A percentile compares a stretch with the other conserved stretches of the same genome.
Evolutionary conservation across 2,329 filamentous ascomycete species (phyloP).

Genomic region (Aspergillus sp.): DNA sequence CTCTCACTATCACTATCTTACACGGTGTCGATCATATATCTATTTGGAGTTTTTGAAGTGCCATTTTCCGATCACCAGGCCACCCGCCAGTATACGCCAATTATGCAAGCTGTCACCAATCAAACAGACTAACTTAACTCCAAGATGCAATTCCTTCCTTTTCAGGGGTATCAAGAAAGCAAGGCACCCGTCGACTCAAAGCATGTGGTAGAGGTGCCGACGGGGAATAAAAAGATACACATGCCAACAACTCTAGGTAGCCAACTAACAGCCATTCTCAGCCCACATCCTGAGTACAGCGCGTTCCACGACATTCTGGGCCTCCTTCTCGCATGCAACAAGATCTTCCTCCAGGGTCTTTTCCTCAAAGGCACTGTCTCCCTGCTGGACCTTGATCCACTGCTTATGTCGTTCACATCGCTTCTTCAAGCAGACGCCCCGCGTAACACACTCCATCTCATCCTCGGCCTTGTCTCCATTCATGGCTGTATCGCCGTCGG

Average conservation of each 20-base stretch:
- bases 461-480: conserved; percentile 29
- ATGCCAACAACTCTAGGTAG: too few species aligned
- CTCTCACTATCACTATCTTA: conserved; percentile 5
- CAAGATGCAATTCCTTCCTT: conserved; percentile 21
- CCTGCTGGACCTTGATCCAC: conserved; percentile 49
- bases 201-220: not conserved
- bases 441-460: conserved; percentile 33
- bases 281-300: conserved; percentile 46
- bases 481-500: conserved; percentile 38
- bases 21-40: not conserved
- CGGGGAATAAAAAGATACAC: not conserved
- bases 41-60: not conserved
- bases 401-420: conserved; percentile 50
- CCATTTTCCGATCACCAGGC: not conserved
- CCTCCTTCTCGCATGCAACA: conserved; percentile 40
- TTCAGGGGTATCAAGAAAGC: conserved; percentile 28
- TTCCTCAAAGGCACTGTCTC: conserved; percentile 46
- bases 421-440: conserved; percentile 49
- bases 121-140: conserved; percentile 32
- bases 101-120: conserved; percentile 10
- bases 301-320: conserved; percentile 43
- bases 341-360: conserved; percentile 40
- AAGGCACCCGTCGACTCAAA: conserved; percentile 1
- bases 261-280: conserved; percentile 24
- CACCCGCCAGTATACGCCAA: conserved; percentile 20